phyloP scores from a whole-genome alignment of 129 eudicot genomes.

The Erigeron canadensis region DNA sequence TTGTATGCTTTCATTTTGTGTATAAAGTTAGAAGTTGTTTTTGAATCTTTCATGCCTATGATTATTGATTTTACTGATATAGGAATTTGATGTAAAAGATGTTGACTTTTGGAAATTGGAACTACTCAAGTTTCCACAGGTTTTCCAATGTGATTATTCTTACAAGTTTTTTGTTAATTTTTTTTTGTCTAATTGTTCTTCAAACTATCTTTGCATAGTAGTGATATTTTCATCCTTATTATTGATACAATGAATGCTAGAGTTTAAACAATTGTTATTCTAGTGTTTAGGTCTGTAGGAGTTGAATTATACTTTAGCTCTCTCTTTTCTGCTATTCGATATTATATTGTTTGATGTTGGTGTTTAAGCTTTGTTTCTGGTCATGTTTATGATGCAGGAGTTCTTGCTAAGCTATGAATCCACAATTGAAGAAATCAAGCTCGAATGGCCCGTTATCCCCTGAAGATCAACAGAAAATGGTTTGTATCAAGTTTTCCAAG shows the following conservation, averaged over 20 bases:
- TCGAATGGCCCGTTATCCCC: slow-evolving; percentile 28
- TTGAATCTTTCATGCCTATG: no score
- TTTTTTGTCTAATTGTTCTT: no score
- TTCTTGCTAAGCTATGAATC: slow-evolving; percentile 28
- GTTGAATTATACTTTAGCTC: no score
- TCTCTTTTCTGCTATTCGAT: background rate
- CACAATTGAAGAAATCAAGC: slow-evolving; percentile 26
- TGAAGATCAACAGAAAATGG: slow-evolving; percentile 44
- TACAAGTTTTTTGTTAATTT: no score
- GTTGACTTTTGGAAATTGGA: no score
- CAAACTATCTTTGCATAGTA: no score
- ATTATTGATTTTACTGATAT: no score
- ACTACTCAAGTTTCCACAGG: no score
- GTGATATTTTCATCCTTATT: no score
- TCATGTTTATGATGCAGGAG: slow-evolving; percentile 10
- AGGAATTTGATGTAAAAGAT: no score
- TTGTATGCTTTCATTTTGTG: background rate
- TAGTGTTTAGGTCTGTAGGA: background rate
- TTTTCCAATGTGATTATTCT: no score
- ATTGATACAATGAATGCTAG: background rate
- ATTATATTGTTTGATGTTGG: background rate
- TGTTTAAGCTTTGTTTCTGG: background rate
- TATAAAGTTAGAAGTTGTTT: no score
- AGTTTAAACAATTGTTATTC: background rate
- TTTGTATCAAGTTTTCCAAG: background rate